A percentile compares a stretch with the other conserved stretches of the same genome.
Conservation (phyloP, 2,329 filamentous ascomycete species). For the Claviceps spartinae region DNA sequence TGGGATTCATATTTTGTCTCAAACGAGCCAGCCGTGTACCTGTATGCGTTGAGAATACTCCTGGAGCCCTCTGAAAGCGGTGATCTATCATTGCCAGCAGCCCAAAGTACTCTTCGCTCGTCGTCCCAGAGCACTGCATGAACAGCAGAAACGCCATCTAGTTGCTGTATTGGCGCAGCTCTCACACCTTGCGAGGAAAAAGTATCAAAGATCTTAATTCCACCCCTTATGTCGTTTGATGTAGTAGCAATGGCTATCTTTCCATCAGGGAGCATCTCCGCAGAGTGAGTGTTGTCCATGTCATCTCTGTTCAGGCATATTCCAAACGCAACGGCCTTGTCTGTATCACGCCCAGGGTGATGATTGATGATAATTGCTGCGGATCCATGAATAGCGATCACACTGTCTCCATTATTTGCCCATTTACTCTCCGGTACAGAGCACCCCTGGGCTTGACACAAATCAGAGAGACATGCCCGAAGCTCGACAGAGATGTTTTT, state of each 20-base stretch:
- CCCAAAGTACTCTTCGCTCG: background rate
- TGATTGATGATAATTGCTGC: conserved; percentile 3
- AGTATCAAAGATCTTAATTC: conserved; percentile 1
- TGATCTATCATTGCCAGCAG: background rate
- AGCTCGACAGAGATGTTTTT: conserved; percentile 1
- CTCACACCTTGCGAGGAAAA: background rate
- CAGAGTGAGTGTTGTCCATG: conserved; percentile 2
- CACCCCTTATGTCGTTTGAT: background rate
- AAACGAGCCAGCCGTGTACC: background rate
- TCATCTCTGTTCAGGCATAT: background rate
- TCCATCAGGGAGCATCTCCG: background rate
- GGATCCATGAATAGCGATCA: background rate
- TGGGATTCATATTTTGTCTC: background rate
- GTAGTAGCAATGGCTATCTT: conserved; percentile 2
- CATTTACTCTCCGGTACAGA: background rate
- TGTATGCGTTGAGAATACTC: conserved; percentile 1
- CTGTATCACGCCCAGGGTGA: background rate
- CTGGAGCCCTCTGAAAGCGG: background rate
- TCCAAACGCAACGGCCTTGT: conserved; percentile 2
- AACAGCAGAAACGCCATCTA: background rate
- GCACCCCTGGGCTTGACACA: background rate
- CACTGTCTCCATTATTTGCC: conserved; percentile 1
- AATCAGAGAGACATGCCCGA: background rate
- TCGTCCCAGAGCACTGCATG: conserved; percentile 2
- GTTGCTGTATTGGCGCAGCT: background rate